A percentile compares a stretch with the other conserved stretches of the same genome.
Evolutionary conservation across 2,329 filamentous ascomycete species (phyloP).

Genomic region (Paraconiothyrium brasiliense): DNA sequence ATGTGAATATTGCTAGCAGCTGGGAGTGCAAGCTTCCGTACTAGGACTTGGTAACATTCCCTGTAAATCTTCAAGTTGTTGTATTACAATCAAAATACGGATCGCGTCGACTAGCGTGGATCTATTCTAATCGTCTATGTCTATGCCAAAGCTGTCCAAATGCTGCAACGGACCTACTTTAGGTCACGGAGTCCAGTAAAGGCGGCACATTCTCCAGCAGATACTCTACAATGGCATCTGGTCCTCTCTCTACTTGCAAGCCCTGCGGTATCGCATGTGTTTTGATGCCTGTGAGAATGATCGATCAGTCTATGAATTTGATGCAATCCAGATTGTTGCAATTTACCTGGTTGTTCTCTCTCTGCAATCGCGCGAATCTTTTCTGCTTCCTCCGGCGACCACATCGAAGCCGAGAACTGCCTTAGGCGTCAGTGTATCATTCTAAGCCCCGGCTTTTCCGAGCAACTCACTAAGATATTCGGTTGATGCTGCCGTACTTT

Average conservation of each 20-base stretch:
- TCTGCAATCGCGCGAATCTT: conserved; percentile 58
- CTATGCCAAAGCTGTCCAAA: not conserved
- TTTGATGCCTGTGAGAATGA: conserved; percentile 50
- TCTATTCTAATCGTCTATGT: not conserved
- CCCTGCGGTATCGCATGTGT: conserved; percentile 64
- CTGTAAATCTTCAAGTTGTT: not conserved
- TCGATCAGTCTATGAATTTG: not conserved
- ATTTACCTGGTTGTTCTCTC: conserved; percentile 50
- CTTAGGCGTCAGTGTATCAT: not conserved
- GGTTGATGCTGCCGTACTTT: conserved; percentile 64
- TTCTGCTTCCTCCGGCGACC: conserved; percentile 60
- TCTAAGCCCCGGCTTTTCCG: not conserved
- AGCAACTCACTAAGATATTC: conserved; percentile 62
- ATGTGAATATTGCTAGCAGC: conserved; percentile 33
- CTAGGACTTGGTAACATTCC: conserved; percentile 2
- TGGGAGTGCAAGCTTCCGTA: conserved; percentile 42
- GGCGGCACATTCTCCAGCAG: conserved; percentile 55
- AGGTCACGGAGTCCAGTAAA: conserved; percentile 29
- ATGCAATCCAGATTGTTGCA: not conserved
- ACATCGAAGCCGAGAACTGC: conserved; percentile 71
- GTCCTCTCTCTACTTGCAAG: conserved; percentile 62
- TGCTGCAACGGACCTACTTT: not conserved
- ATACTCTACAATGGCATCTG: conserved; percentile 65
- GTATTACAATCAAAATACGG: too few species aligned
- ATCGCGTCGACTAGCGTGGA: not conserved